Evolutionary conservation across 768 basidiomycete species (phyloP), one percentile per base, ranked within the genome.

Genomic region (Naematelia aurantialba): DNA sequence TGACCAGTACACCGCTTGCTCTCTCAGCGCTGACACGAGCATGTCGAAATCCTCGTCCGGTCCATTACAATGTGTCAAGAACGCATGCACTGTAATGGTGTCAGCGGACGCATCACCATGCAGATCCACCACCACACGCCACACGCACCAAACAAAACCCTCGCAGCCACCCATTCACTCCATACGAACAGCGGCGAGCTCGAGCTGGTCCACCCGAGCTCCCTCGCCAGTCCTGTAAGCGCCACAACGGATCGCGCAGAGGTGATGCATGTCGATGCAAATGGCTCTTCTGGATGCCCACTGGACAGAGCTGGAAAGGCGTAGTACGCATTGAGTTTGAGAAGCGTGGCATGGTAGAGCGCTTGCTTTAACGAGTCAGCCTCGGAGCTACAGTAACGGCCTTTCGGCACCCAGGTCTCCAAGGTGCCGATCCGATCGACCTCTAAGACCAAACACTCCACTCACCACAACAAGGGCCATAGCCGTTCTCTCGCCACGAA

Each of bases 131-230:
- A 30, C 2, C 25, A 46, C 4, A 22, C 4, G 21, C 21, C 0
- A 45, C 17, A 66, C 69, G 34, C 29, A 75, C 73, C 70, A 54
- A 73, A 75, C 24, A 69, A 53, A 4, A 74, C 65, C 45, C 75
- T 63, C 14, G 72, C 75, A 0, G 73, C 73, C 14, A 76, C 69
- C 75, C 75, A 76, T 47, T 69, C 71, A 2, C 60, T 55, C 73
- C 73, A 76, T 19, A 74, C 69, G 60, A 76, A 71, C 31, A 76
- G 44, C n/a, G 75, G 75, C 3, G 71, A 67, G n/a, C n/a, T n/a
- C 2, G 65, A 66, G 2, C 58, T 64, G 44, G 52, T 58, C 53
- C 57, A 69, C 27, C 68, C 68, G 8, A 67, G 21, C 0, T 45
- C 51, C 8, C 59, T 34, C 2, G 67, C 70, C 2, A 34, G 60